Percentiles rank a stretch among this genome's conserved stretches.
phyloP scores from a whole-genome alignment of 2,329 filamentous ascomycete genomes.

The Fusarium sulawesiense region DNA sequence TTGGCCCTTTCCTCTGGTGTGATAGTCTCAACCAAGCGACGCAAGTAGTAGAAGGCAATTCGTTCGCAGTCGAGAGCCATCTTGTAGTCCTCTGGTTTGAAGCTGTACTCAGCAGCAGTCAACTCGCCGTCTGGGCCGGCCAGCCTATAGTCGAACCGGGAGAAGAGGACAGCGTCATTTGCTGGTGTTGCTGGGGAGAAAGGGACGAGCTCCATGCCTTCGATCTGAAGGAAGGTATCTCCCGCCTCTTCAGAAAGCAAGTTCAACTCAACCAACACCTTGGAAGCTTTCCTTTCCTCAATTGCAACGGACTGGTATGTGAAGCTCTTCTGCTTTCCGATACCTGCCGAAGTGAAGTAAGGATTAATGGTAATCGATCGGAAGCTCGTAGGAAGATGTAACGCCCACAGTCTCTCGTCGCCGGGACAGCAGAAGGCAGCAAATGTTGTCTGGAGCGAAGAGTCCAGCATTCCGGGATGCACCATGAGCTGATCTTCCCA shows the following conservation, averaged over 20 bases:
- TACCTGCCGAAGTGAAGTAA: background rate
- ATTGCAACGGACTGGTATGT: too few relatives aligned
- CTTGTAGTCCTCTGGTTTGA: background rate
- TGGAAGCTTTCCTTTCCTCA: too few relatives aligned
- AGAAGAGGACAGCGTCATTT: too few relatives aligned
- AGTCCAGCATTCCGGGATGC: slow-evolving; percentile 46
- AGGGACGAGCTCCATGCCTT: too few relatives aligned
- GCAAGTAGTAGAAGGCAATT: background rate
- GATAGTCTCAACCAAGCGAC: background rate
- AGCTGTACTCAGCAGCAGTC: background rate
- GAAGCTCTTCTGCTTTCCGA: too few relatives aligned
- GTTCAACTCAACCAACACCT: too few relatives aligned
- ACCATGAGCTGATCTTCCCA: background rate
- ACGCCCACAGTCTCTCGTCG: slow-evolving; percentile 48
- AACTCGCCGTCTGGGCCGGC: background rate
- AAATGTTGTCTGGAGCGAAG: slow-evolving; percentile 50
- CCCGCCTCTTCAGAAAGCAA: too few relatives aligned
- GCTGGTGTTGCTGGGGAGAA: too few relatives aligned
- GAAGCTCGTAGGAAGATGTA: slow-evolving; percentile 37
- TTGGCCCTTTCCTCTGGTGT: too few relatives aligned
- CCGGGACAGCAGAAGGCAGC: slow-evolving; percentile 49
- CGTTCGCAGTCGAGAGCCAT: background rate
- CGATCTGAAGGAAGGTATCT: too few relatives aligned
- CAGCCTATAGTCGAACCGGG: too few relatives aligned
- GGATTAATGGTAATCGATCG: background rate